A percentile compares a stretch with the other conserved stretches of the same genome.
These are phyloP conservation scores for Cladosporium austrohemisphaericum DNA, from an alignment of 2,329 filamentous ascomycete species.

Conservation along the genomic window DNA sequence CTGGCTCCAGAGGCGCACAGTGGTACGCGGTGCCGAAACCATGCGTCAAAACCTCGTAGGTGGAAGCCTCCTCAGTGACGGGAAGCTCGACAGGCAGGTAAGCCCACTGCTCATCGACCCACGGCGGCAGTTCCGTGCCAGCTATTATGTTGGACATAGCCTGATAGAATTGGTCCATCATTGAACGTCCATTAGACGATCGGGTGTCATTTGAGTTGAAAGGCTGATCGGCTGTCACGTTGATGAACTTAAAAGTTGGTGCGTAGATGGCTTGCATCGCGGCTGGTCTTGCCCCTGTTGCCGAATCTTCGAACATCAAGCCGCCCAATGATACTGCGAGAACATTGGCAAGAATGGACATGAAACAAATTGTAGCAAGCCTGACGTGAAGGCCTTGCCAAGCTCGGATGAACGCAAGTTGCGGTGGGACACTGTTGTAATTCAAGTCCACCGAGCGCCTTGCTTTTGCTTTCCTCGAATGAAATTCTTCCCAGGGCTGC, in stretches of 20 bases:
- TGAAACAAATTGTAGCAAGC: conserved; percentile 46
- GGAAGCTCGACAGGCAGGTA: conserved; percentile 44
- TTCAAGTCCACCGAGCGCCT: conserved; percentile 38
- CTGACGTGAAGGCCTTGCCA: conserved; percentile 44
- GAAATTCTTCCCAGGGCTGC: conserved; percentile 53
- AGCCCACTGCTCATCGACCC: conserved; percentile 44
- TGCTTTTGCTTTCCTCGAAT: conserved; percentile 36
- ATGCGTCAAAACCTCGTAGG: not conserved
- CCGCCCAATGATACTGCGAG: conserved; percentile 52
- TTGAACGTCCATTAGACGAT: conserved; percentile 23
- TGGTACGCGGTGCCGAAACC: not conserved
- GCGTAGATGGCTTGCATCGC: conserved; percentile 19
- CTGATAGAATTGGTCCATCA: conserved; percentile 40
- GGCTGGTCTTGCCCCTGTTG: not conserved
- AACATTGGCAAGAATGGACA: conserved; percentile 51
- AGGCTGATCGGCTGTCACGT: not conserved
- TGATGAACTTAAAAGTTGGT: not conserved
- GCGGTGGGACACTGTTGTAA: conserved; percentile 56
- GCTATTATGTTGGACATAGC: conserved; percentile 45
- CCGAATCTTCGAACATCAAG: conserved; percentile 53
- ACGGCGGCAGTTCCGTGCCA: conserved; percentile 46
- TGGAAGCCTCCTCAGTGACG: not conserved
- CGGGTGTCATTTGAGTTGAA: no score
- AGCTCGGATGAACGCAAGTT: conserved; percentile 48
- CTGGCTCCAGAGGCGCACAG: not conserved